Percentiles rank a stretch among this genome's conserved stretches.
These are phyloP conservation scores for Fonticula alba DNA, from an alignment of 78 protist species.

Conservation along the genomic window DNA sequence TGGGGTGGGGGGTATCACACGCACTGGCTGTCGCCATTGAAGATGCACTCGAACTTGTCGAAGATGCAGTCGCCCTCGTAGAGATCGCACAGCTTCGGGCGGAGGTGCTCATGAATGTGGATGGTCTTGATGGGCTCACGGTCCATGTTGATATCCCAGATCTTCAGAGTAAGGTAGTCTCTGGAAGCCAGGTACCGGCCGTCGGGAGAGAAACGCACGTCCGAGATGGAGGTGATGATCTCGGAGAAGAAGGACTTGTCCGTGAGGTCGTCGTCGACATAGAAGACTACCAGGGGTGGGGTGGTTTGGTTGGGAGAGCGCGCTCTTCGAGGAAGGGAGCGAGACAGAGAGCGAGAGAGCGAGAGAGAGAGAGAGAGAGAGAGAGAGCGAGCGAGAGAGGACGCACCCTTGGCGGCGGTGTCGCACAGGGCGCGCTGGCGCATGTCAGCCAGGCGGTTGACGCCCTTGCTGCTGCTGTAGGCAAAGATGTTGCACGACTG, in stretches of 20 bases:
- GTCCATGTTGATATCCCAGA: constrained; percentile 73
- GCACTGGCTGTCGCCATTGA: constrained; percentile 33
- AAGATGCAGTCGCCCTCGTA: constrained; percentile 84
- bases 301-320: too few species aligned
- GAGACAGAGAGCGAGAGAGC: neutral
- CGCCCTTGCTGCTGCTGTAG: constrained; percentile 65
- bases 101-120: constrained; percentile 65
- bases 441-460: constrained; percentile 51
- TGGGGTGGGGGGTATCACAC: neutral
- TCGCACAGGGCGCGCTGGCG: constrained; percentile 14
- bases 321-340: neutral
- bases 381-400: too few species aligned
- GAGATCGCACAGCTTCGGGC: constrained; percentile 61
- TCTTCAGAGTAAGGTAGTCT: constrained; percentile 75
- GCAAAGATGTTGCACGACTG: constrained; percentile 44
- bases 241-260: constrained; percentile 71
- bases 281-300: constrained; percentile 24
- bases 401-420: neutral
- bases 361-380: neutral
- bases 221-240: constrained; percentile 64
- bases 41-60: constrained; percentile 78
- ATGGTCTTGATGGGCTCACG: constrained; percentile 40
- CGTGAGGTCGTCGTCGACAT: constrained; percentile 33
- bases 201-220: constrained; percentile 56
- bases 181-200: constrained; percentile 77